These are phyloP conservation scores for Brachypodium distachyon DNA, from an alignment of 202 grass and related monocot species.

Conservation along the genomic window DNA sequence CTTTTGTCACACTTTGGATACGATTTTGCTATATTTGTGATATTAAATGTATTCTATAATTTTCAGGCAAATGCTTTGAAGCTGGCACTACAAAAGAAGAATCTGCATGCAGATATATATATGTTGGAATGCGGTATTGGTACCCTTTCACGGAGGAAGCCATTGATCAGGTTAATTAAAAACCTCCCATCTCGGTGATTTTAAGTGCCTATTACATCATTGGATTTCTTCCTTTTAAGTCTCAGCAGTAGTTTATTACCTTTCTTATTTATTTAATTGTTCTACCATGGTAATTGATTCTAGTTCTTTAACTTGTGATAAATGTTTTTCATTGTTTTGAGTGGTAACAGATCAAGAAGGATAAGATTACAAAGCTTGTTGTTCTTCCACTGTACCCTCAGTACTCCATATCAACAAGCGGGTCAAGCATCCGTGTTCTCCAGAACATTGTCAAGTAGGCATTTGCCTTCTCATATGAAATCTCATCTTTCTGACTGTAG, in stretches of 20 bases:
- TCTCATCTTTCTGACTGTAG: neutral
- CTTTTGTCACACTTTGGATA: too few species aligned
- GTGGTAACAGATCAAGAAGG: conserved; percentile 70
- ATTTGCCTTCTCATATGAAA: neutral
- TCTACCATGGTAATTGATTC: neutral
- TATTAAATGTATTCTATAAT: neutral
- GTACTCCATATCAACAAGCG: conserved; percentile 95
- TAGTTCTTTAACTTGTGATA: neutral
- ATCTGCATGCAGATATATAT: conserved; percentile 70
- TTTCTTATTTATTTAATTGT: neutral
- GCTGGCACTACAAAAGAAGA: conserved; percentile 56
- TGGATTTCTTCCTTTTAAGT: neutral
- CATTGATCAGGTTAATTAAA: conserved; percentile 85
- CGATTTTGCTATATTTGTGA: too few species aligned
- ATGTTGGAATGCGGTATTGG: conserved; percentile 98
- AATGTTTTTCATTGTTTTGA: neutral
- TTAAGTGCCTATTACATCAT: neutral
- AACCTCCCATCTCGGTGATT: neutral
- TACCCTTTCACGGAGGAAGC: conserved; percentile 96
- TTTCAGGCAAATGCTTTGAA: conserved; percentile 83
- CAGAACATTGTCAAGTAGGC: conserved; percentile 67
- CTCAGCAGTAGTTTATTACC: neutral
- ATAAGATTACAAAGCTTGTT: conserved; percentile 84
- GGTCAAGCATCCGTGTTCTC: conserved; percentile 88
- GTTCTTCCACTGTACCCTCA: conserved; percentile 94